A percentile compares a stretch with the other conserved stretches of the same genome.
These are phyloP conservation scores for Boletus insuetus DNA, from an alignment of 768 basidiomycete genomes.

Conservation along the genomic window DNA sequence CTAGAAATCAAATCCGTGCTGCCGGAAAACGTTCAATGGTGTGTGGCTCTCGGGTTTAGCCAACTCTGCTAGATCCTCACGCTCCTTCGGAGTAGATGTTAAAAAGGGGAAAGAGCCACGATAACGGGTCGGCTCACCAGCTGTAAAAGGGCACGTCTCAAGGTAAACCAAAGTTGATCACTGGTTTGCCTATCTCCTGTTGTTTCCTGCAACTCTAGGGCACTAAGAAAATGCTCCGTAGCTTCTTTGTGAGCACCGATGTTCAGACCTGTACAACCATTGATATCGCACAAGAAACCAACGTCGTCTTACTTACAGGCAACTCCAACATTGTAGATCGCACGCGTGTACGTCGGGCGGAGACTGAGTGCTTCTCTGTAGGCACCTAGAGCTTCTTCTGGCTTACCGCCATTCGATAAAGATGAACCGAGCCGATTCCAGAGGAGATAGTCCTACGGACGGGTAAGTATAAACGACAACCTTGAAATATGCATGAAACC, in stretches of 20 bases:
- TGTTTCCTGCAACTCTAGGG: conserved; percentile 73
- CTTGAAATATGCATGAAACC: conserved; percentile 12
- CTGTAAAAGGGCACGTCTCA: conserved; percentile 73
- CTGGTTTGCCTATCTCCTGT: conserved; percentile 66
- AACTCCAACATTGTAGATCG: conserved; percentile 97
- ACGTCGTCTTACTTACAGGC: conserved; percentile 66
- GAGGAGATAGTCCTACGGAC: conserved; percentile 74
- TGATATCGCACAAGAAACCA: conserved; percentile 2
- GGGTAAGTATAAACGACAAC: neutral
- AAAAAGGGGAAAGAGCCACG: neutral
- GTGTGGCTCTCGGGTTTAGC: conserved; percentile 61
- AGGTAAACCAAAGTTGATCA: conserved; percentile 86
- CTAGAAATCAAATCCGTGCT: conserved; percentile 89
- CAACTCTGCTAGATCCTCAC: conserved; percentile 76
- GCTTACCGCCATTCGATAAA: conserved; percentile 89
- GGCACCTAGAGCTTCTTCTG: conserved; percentile 88
- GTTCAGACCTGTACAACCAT: conserved; percentile 67
- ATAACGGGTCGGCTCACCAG: conserved; percentile 52
- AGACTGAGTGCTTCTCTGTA: conserved; percentile 89
- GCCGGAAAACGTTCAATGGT: conserved; percentile 70
- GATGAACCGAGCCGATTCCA: conserved; percentile 97
- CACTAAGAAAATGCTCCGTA: conserved; percentile 91
- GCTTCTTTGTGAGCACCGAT: conserved; percentile 95
- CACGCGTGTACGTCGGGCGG: conserved; percentile 93
- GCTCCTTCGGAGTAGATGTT: conserved; percentile 48